These are phyloP conservation scores for Calonectria leucothoes DNA, from an alignment of 2,329 filamentous ascomycete genomes.

Conservation along the genomic window DNA sequence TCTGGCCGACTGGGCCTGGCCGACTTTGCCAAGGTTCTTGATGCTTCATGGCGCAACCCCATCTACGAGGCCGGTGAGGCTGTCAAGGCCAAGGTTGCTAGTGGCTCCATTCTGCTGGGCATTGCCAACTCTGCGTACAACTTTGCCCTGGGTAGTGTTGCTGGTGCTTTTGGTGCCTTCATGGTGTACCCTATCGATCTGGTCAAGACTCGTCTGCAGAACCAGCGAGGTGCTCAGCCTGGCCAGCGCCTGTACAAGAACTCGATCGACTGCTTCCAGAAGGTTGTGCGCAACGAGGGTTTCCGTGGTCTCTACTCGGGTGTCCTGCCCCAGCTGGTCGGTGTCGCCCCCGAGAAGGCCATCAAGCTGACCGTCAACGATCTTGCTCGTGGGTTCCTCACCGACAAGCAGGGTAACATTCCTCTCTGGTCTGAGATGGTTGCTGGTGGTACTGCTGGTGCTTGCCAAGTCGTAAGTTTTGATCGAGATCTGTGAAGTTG, in stretches of 20 bases:
- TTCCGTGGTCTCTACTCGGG: slow-evolving; percentile 92
- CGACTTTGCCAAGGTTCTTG: slow-evolving; percentile 95
- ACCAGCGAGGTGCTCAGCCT: slow-evolving; percentile 85
- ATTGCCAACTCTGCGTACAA: slow-evolving; percentile 82
- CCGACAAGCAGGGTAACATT: slow-evolving; percentile 82
- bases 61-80: slow-evolving; percentile 61
- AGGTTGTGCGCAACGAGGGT: slow-evolving; percentile 94
- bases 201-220: slow-evolving; percentile 98
- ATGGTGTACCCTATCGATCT: slow-evolving; percentile 99
- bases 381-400: slow-evolving; percentile 81
- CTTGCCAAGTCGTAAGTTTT: slow-evolving; percentile 89
- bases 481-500: neutral
- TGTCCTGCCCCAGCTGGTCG: slow-evolving; percentile 93
- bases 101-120: slow-evolving; percentile 64
- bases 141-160: slow-evolving; percentile 88
- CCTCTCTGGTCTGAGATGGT: slow-evolving; percentile 78
- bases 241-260: slow-evolving; percentile 96
- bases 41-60: slow-evolving; percentile 86
- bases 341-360: slow-evolving; percentile 98
- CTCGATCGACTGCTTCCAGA: slow-evolving; percentile 93
- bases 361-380: slow-evolving; percentile 99
- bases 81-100: slow-evolving; percentile 51
- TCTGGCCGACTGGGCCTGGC: slow-evolving; percentile 83
- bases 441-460: slow-evolving; percentile 90
- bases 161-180: slow-evolving; percentile 97